Evolutionary conservation across 208 protist species (phyloP).

Genomic region (Leishmania turanica): DNA sequence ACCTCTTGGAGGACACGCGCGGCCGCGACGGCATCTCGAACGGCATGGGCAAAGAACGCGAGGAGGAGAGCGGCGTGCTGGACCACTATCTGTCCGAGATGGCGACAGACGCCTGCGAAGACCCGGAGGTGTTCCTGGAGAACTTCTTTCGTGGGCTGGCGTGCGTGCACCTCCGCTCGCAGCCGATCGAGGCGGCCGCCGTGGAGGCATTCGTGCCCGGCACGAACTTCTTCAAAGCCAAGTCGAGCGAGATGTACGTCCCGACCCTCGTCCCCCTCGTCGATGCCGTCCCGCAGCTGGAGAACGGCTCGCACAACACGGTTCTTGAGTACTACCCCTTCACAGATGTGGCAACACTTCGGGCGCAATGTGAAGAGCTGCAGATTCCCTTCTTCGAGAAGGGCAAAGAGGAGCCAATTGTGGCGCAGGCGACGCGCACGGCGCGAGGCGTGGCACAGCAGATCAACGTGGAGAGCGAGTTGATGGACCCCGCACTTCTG

Average conservation of each 20-base stretch:
- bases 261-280: slow-evolving; percentile 87
- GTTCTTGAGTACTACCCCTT: slow-evolving; percentile 80
- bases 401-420: slow-evolving; percentile 23
- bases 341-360: slow-evolving; percentile 37
- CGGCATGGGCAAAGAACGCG: slow-evolving; percentile 77
- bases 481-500: slow-evolving; percentile 46
- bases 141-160: slow-evolving; percentile 76
- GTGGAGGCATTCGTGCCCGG: slow-evolving; percentile 66
- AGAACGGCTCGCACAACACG: slow-evolving; percentile 81
- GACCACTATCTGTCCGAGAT: slow-evolving; percentile 88
- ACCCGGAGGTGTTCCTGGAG: slow-evolving; percentile 84
- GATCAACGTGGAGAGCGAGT: slow-evolving; percentile 36
- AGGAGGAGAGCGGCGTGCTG: slow-evolving; percentile 66
- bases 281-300: slow-evolving; percentile 76
- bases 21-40: slow-evolving; percentile 78
- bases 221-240: slow-evolving; percentile 89
- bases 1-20: slow-evolving; percentile 84
- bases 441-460: slow-evolving; percentile 15
- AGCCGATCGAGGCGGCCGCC: slow-evolving; percentile 77
- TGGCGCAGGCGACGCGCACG: slow-evolving; percentile 16
- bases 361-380: slow-evolving; percentile 52
- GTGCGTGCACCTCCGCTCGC: slow-evolving; percentile 64
- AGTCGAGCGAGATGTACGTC: slow-evolving; percentile 80
- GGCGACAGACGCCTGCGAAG: slow-evolving; percentile 83
- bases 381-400: slow-evolving; percentile 43